A percentile compares a stretch with the other conserved stretches of the same genome.
Evolutionary conservation across 2,329 filamentous ascomycete genomes (phyloP).

Genomic region (Xylariaceae sp.): DNA sequence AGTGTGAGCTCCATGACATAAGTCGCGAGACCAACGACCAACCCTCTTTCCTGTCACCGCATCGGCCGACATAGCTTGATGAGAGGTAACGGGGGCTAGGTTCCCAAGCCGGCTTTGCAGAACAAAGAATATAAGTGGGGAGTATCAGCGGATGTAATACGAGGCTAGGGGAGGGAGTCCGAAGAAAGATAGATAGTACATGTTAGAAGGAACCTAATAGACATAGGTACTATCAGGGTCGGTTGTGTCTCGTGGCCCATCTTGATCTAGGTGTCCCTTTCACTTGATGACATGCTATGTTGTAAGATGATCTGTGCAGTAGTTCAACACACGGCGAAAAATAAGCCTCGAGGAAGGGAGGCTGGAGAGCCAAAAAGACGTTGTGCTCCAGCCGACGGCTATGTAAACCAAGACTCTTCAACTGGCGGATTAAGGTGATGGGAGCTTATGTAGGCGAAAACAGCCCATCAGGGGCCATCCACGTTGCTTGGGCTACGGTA

Average conservation of each 20-base stretch:
- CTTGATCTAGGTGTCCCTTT: neutral
- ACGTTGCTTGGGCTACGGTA: constrained; percentile 19
- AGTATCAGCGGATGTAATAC: constrained; percentile 23
- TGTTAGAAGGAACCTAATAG: constrained; percentile 7
- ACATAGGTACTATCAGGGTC: neutral
- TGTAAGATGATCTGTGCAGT: constrained; percentile 16
- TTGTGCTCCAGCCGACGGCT: constrained; percentile 23
- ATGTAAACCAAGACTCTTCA: constrained; percentile 35
- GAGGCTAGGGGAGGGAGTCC: constrained; percentile 24
- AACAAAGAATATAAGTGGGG: constrained; percentile 15
- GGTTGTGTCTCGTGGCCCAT: constrained; percentile 7
- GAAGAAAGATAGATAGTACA: neutral
- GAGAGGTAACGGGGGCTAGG: constrained; percentile 18
- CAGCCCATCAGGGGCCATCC: neutral
- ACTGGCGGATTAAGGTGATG: constrained; percentile 8
- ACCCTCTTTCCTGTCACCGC: neutral
- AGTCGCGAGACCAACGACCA: neutral
- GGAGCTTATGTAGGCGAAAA: constrained; percentile 9
- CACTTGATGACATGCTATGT: constrained; percentile 6
- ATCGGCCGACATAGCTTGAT: constrained; percentile 9
- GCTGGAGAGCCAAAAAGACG: constrained; percentile 22
- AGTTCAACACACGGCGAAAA: constrained; percentile 11
- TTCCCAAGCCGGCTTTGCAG: constrained; percentile 5
- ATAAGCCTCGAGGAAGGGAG: constrained; percentile 28
- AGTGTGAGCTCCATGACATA: constrained; percentile 4